A percentile compares a stretch with the other conserved stretches of the same genome.
phyloP scores from a whole-genome alignment of 805 yeast species.

The Yamadazyma paraphyllophila region DNA sequence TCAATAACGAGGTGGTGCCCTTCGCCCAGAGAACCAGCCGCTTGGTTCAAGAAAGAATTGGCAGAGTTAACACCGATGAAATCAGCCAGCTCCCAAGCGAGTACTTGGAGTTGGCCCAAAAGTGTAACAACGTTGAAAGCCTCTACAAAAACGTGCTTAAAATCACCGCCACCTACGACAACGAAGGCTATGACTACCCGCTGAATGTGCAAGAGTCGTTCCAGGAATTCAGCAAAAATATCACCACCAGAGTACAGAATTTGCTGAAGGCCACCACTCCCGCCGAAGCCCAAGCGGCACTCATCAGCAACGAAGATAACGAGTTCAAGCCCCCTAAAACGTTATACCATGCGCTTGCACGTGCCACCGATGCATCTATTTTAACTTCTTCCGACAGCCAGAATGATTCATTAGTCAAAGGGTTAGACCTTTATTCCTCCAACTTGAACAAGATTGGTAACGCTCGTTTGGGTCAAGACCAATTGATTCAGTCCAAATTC shows the following conservation, averaged over 20 bases:
- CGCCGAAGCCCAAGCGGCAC: conserved; percentile 77
- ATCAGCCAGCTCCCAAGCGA: conserved; percentile 78
- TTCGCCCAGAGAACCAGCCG: conserved; percentile 80
- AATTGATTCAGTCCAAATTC: conserved; percentile 64
- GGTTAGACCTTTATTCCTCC: conserved; percentile 63
- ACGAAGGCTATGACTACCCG: conserved; percentile 83
- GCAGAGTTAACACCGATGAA: conserved; percentile 66
- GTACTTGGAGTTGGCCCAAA: conserved; percentile 50
- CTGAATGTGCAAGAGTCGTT: conserved; percentile 73
- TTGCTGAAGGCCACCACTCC: conserved; percentile 72
- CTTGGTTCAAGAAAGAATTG: conserved; percentile 73
- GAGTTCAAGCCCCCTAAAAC: conserved; percentile 71
- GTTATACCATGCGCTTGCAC: conserved; percentile 73
- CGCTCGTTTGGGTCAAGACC: conserved; percentile 80
- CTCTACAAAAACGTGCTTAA: conserved; percentile 43
- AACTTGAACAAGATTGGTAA: conserved; percentile 76
- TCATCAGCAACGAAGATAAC: conserved; percentile 38
- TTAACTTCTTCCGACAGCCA: conserved; percentile 31
- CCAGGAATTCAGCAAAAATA: conserved; percentile 63
- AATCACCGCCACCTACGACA: conserved; percentile 56
- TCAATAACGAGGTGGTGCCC: conserved; percentile 56
- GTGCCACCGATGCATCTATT: conserved; percentile 63
- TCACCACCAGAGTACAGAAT: conserved; percentile 62
- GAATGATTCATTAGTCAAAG: conserved; percentile 54
- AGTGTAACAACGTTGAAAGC: conserved; percentile 40